These are phyloP conservation scores for Epichloe sp. DNA, from an alignment of 2,329 filamentous ascomycete species.

Conservation along the genomic window DNA sequence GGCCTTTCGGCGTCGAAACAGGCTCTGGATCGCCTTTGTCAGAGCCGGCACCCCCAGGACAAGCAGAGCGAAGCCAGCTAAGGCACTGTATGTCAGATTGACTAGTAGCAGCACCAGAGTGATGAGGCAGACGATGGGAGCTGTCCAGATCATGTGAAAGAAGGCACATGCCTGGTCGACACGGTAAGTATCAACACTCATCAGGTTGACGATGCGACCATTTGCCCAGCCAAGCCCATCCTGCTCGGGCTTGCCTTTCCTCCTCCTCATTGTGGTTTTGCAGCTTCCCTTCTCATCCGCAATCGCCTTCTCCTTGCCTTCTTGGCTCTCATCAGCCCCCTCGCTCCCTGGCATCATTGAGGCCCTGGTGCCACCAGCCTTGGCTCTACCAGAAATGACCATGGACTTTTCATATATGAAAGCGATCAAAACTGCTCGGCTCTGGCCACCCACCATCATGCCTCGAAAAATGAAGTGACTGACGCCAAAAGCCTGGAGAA, in stretches of 20 bases:
- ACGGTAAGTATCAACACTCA: conserved; percentile 91
- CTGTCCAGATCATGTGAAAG: conserved; percentile 86
- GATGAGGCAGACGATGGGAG: conserved; percentile 64
- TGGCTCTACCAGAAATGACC: conserved; percentile 76
- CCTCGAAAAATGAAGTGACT: conserved; percentile 90
- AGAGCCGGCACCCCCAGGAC: conserved; percentile 69
- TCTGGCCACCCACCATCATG: conserved; percentile 81
- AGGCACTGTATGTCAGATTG: conserved; percentile 80
- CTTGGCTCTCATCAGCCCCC: conserved; percentile 34
- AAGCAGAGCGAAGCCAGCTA: conserved; percentile 76
- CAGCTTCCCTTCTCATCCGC: conserved; percentile 22
- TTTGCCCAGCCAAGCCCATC: conserved; percentile 84
- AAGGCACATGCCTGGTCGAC: conserved; percentile 78
- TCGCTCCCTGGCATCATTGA: conserved; percentile 20
- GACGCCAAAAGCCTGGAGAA: conserved; percentile 63
- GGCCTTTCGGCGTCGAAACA: conserved; percentile 59
- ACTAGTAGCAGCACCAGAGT: conserved; percentile 70
- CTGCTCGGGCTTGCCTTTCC: conserved; percentile 25
- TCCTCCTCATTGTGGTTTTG: conserved; percentile 25
- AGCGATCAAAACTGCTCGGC: conserved; percentile 68
- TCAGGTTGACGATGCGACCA: conserved; percentile 80
- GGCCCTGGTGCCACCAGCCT: conserved; percentile 54
- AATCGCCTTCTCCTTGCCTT: conserved; percentile 15
- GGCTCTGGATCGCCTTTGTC: conserved; percentile 59
- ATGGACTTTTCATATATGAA: conserved; percentile 88